Conservation (phyloP, 2,329 filamentous ascomycete genomes). For the Penicillium janthinellum region DNA sequence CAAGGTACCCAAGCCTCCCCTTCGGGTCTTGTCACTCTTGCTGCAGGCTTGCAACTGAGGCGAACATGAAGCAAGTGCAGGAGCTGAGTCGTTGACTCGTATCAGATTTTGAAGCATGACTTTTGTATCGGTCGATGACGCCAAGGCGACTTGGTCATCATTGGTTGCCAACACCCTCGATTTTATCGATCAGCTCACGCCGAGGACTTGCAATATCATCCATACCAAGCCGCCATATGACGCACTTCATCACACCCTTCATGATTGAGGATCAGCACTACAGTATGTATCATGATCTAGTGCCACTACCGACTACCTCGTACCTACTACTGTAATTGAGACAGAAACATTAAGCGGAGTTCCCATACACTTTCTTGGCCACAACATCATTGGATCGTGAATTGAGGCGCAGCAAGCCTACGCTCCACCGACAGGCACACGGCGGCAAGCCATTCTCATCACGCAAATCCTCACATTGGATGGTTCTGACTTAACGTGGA, state of each 20-base stretch:
- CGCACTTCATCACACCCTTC: constrained; percentile 2
- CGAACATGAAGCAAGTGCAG: not conserved
- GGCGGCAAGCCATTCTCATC: constrained; percentile 15
- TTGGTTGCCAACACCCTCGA: not conserved
- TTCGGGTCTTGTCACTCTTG: not conserved
- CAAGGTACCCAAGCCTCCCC: not conserved
- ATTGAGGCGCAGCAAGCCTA: constrained; percentile 17
- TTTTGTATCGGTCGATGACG: not conserved
- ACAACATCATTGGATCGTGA: constrained; percentile 14
- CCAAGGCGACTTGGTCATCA: not conserved
- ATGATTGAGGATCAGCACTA: not conserved
- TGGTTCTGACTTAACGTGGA: not conserved
- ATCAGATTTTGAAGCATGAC: not conserved
- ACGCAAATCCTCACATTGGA: constrained; percentile 11
- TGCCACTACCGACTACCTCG: too few species aligned
- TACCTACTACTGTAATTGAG: not conserved
- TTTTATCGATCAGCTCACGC: not conserved
- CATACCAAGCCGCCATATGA: not conserved
- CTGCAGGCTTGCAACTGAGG: not conserved
- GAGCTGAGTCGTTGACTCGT: not conserved
- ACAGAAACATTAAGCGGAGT: constrained; percentile 7
- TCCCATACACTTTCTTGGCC: not conserved
- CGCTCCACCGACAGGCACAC: not conserved
- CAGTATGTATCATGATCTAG: too few species aligned
- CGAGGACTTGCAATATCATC: not conserved